phyloP scores from a whole-genome alignment of 2,329 filamentous ascomycete genomes.

The Calonectria fujianensis region DNA sequence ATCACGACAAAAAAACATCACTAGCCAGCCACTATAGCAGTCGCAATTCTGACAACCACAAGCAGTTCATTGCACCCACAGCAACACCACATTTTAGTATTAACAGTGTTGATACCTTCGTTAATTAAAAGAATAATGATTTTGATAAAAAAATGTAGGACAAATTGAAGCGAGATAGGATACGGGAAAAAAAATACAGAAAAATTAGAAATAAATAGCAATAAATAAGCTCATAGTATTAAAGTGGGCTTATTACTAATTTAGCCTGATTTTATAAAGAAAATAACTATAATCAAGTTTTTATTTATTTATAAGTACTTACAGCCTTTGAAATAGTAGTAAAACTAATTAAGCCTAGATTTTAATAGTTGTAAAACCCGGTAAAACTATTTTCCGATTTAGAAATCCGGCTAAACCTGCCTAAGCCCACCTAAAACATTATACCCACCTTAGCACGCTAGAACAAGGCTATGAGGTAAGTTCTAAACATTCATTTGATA shows the following conservation, averaged over 20 bases:
- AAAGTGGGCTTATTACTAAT: slow-evolving; percentile 5
- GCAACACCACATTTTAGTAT: background rate
- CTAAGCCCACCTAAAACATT: slow-evolving; percentile 27
- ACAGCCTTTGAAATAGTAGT: background rate
- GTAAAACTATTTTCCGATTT: slow-evolving; percentile 40
- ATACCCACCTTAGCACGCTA: slow-evolving; percentile 40
- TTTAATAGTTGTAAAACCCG: background rate
- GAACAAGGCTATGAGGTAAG: slow-evolving; percentile 50
- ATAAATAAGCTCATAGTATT: background rate
- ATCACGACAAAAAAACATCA: background rate
- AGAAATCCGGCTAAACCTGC: slow-evolving; percentile 23
- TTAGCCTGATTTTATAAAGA: background rate
- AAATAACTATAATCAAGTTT: background rate
- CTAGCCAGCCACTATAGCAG: background rate
- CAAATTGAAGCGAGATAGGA: background rate
- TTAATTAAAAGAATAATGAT: background rate
- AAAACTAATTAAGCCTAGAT: slow-evolving; percentile 7
- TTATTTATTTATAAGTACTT: background rate
- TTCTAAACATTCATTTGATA: slow-evolving; percentile 33
- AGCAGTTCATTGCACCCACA: background rate
- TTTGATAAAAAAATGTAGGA: background rate
- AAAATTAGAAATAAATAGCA: background rate
- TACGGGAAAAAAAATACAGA: background rate
- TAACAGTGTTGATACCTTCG: background rate
- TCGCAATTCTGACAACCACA: background rate